These are phyloP conservation scores for Candida koratica DNA, from an alignment of 805 yeast genomes.

Conservation along the genomic window DNA sequence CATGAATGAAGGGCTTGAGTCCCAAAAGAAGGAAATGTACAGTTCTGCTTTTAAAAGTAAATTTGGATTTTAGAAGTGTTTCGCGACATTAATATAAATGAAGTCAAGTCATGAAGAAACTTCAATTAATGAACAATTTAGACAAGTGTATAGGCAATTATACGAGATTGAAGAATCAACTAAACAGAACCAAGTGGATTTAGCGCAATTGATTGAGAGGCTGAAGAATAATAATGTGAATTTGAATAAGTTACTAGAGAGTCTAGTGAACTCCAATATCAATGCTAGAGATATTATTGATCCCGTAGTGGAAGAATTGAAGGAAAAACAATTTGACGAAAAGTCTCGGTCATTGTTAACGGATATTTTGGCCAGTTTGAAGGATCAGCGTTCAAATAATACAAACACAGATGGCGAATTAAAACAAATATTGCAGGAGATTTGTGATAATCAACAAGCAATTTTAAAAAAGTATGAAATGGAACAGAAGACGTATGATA, in stretches of 20 bases:
- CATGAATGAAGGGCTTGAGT: constrained; percentile 49
- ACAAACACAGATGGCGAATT: not conserved
- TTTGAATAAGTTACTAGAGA: constrained; percentile 32
- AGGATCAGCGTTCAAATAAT: not conserved
- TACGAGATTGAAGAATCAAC: constrained; percentile 29
- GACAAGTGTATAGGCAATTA: constrained; percentile 18
- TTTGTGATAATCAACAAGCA: constrained; percentile 5
- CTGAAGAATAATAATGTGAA: constrained; percentile 39
- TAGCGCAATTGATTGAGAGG: constrained; percentile 34
- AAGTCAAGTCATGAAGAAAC: no score
- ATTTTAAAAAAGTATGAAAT: constrained; percentile 4
- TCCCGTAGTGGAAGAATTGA: constrained; percentile 26
- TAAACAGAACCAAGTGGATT: constrained; percentile 33
- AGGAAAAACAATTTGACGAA: constrained; percentile 21
- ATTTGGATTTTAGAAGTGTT: constrained; percentile 53
- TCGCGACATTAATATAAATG: no score
- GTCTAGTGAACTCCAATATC: constrained; percentile 30
- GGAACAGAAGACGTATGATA: constrained; percentile 14
- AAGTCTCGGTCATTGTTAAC: constrained; percentile 10
- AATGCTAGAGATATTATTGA: constrained; percentile 19
- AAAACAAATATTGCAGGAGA: constrained; percentile 1
- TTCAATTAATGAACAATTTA: constrained; percentile 8
- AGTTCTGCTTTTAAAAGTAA: constrained; percentile 50
- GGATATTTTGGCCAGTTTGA: constrained; percentile 5
- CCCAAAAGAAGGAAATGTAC: constrained; percentile 48